Evolutionary conservation across 208 protist species (phyloP).

Genomic region (Trypanosoma melophagium): DNA sequence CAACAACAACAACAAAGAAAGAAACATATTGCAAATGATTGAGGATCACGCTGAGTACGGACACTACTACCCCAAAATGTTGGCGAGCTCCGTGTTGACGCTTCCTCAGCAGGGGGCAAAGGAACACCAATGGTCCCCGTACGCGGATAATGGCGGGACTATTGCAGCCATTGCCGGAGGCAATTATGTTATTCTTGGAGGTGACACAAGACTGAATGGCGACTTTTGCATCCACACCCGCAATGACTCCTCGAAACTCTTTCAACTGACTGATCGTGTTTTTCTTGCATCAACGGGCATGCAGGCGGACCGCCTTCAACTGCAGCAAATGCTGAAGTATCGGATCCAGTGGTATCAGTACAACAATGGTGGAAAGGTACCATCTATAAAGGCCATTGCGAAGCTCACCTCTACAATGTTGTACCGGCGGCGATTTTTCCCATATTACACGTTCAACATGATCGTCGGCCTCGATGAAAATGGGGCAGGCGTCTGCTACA

Average conservation of each 20-base stretch:
- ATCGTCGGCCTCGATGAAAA: slow-evolving; percentile 95
- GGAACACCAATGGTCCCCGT: slow-evolving; percentile 89
- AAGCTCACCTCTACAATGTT: slow-evolving; percentile 98
- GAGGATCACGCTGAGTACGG: slow-evolving; percentile 80
- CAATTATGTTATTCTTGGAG: slow-evolving; percentile 97
- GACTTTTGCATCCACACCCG: slow-evolving; percentile 97
- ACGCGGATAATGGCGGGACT: slow-evolving; percentile 95
- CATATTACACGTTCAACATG: slow-evolving; percentile 99
- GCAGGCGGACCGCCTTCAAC: slow-evolving; percentile 95
- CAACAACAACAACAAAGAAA: not conserved
- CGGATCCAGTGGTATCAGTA: slow-evolving; percentile 95
- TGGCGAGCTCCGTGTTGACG: slow-evolving; percentile 61
- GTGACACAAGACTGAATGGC: slow-evolving; percentile 96
- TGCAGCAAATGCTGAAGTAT: slow-evolving; percentile 95
- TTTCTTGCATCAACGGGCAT: slow-evolving; percentile 96
- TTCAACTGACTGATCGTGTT: slow-evolving; percentile 90
- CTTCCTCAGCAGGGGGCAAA: slow-evolving; percentile 75
- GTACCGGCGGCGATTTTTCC: slow-evolving; percentile 98
- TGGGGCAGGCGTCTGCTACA: slow-evolving; percentile 96
- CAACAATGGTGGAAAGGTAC: slow-evolving; percentile 90
- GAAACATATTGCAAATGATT: slow-evolving; percentile 53
- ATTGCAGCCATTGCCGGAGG: slow-evolving; percentile 95
- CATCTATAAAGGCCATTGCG: slow-evolving; percentile 91
- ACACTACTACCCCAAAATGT: slow-evolving; percentile 69
- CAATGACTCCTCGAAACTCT: slow-evolving; percentile 92